Percentiles rank a stretch among this genome's conserved stretches.
Evolutionary conservation across 2,329 filamentous ascomycete species (phyloP).

Genomic region (Raffaelea deltoideospora): DNA sequence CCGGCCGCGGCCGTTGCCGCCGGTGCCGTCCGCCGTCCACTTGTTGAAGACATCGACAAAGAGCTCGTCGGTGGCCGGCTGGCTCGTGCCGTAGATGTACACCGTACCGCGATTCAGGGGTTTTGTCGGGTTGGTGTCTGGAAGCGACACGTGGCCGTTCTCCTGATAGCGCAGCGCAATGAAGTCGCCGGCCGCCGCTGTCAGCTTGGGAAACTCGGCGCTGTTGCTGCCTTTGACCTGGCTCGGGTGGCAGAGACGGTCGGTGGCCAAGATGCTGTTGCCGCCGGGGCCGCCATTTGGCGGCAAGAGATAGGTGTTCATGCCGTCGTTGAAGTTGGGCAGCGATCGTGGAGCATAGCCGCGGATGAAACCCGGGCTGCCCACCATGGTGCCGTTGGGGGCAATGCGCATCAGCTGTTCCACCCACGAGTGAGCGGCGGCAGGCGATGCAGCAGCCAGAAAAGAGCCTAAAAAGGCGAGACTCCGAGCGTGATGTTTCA

Average conservation of each 20-base stretch:
- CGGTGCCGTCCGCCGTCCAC: slow-evolving; percentile 70
- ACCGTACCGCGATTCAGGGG: slow-evolving; percentile 54
- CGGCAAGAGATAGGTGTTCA: slow-evolving; percentile 51
- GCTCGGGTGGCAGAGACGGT: slow-evolving; percentile 46
- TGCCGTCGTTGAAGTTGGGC: slow-evolving; percentile 38
- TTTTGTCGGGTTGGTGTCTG: slow-evolving; percentile 39
- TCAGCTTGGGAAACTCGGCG: slow-evolving; percentile 45
- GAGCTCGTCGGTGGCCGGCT: slow-evolving; percentile 35
- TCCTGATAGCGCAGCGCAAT: slow-evolving; percentile 56
- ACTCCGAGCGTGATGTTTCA: no score
- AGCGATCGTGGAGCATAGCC: slow-evolving; percentile 46
- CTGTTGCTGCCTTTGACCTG: slow-evolving; percentile 48
- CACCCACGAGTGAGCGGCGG: slow-evolving; percentile 62
- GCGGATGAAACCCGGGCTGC: slow-evolving; percentile 58
- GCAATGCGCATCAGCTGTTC: slow-evolving; percentile 61
- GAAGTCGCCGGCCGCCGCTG: slow-evolving; percentile 42
- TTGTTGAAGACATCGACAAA: slow-evolving; percentile 51
- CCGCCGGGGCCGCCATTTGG: slow-evolving; percentile 29
- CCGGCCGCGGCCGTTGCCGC: slow-evolving; percentile 62
- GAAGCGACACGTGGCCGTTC: slow-evolving; percentile 59
- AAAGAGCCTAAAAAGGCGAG: slow-evolving; percentile 1
- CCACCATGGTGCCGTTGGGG: slow-evolving; percentile 57
- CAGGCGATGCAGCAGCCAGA: slow-evolving; percentile 11
- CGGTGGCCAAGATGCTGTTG: slow-evolving; percentile 29
- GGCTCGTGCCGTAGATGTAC: slow-evolving; percentile 56